Percentiles rank a stretch among this genome's conserved stretches.
phyloP scores from a whole-genome alignment of 208 protist genomes.

The Leishmania turanica region DNA sequence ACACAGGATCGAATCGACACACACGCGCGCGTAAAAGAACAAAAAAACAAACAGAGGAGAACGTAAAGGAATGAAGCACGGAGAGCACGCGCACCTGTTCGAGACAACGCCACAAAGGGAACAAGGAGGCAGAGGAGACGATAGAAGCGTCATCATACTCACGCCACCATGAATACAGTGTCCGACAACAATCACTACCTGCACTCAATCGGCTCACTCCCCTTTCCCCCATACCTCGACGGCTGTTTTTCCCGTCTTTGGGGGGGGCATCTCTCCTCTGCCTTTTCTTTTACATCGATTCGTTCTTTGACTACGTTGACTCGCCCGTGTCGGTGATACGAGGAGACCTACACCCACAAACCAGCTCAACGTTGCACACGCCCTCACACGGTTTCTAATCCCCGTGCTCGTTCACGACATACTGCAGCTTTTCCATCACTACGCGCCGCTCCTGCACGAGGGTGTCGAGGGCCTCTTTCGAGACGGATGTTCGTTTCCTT shows the following conservation, averaged over 20 bases:
- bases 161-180: not conserved
- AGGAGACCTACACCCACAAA: not conserved
- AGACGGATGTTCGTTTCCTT: slow-evolving; percentile 8
- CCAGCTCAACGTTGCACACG: not conserved
- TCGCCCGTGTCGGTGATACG: not conserved
- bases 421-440: slow-evolving; percentile 55
- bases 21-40: not conserved
- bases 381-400: not conserved
- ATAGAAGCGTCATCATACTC: not conserved
- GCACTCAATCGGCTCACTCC: not conserved
- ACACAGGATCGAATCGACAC: not conserved
- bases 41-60: not conserved
- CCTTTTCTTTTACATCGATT: not conserved
- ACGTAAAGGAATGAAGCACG: not conserved
- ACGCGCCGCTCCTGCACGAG: slow-evolving; percentile 49
- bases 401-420: slow-evolving; percentile 30
- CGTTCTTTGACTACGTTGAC: not conserved
- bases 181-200: not conserved
- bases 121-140: not conserved
- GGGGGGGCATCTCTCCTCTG: not conserved
- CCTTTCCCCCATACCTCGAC: too few relatives aligned
- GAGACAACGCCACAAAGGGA: not conserved
- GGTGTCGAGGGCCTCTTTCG: slow-evolving; percentile 28
- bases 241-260: not conserved
- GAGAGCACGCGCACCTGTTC: not conserved